phyloP scores from a whole-genome alignment of 208 protist species.

The Acanthamoeba lenticulata region DNA sequence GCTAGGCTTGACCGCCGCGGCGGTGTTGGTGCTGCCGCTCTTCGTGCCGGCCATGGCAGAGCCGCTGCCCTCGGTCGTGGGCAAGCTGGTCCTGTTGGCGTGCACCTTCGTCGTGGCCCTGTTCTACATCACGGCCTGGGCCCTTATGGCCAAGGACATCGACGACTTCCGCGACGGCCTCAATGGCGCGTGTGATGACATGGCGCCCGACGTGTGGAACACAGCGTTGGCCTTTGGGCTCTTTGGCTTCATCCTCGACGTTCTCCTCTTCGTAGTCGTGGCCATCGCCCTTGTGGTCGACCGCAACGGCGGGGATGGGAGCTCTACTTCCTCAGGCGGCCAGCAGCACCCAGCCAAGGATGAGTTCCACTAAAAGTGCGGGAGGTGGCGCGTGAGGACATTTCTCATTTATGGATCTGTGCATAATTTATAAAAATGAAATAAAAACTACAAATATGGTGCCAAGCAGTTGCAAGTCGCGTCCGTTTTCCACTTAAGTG shows the following conservation, averaged over 20 bases:
- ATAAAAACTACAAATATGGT: too few relatives aligned
- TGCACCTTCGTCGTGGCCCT: not conserved
- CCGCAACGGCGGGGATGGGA: not conserved
- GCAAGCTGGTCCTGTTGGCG: not conserved
- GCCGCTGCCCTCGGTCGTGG: not conserved
- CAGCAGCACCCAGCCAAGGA: not conserved
- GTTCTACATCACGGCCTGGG: constrained; percentile 2
- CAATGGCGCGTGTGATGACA: not conserved
- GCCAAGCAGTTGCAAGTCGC: too few relatives aligned
- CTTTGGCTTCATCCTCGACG: not conserved
- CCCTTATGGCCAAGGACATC: constrained; percentile 34
- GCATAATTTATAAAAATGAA: too few relatives aligned
- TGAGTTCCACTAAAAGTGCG: not conserved
- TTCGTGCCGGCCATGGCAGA: constrained; percentile 6
- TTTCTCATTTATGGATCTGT: too few relatives aligned
- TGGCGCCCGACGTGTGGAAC: constrained; percentile 7
- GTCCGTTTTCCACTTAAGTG: too few relatives aligned
- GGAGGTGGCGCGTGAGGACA: too few relatives aligned
- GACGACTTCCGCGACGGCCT: not conserved
- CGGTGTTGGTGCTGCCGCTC: not conserved
- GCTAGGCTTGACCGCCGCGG: not conserved
- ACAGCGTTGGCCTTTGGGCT: not conserved
- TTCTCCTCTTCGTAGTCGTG: not conserved
- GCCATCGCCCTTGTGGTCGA: not conserved
- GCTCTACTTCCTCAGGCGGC: not conserved